Conservation (phyloP, 306 rosid genomes). For the Dryas alaskensis region DNA sequence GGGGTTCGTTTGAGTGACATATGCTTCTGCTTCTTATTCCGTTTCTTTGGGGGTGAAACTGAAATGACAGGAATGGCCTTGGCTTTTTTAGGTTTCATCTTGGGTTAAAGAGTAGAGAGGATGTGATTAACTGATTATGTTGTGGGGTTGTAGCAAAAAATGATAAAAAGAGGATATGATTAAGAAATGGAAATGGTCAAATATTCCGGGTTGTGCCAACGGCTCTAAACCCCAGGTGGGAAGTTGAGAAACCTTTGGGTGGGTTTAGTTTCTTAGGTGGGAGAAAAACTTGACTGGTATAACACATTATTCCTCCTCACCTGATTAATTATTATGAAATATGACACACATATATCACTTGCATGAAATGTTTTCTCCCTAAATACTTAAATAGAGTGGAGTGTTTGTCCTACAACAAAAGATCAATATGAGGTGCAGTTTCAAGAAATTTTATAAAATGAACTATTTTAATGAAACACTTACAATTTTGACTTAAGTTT, state of each 20-base stretch:
- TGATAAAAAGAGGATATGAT: background rate
- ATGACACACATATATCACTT: too few species aligned
- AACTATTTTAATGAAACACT: too few species aligned
- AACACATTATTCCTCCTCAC: too few species aligned
- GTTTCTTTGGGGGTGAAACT: background rate
- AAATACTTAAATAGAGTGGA: too few species aligned
- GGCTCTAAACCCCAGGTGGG: constrained; percentile 19
- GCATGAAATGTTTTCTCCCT: too few species aligned
- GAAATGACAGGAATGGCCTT: constrained; percentile 18
- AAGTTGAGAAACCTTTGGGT: background rate
- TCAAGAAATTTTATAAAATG: too few species aligned
- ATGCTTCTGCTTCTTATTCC: constrained; percentile 20
- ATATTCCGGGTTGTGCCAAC: background rate
- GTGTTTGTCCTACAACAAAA: too few species aligned
- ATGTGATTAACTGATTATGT: background rate
- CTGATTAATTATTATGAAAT: too few species aligned
- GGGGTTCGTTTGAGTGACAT: constrained; percentile 27
- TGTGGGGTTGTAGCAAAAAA: background rate
- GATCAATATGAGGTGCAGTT: too few species aligned
- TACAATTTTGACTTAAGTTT: too few species aligned
- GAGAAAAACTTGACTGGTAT: too few species aligned
- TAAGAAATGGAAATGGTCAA: background rate
- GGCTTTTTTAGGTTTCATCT: background rate
- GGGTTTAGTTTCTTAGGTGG: background rate
- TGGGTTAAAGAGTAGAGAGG: background rate